These are phyloP conservation scores for Suillus subluteus DNA, from an alignment of 768 basidiomycete genomes.

Conservation along the genomic window DNA sequence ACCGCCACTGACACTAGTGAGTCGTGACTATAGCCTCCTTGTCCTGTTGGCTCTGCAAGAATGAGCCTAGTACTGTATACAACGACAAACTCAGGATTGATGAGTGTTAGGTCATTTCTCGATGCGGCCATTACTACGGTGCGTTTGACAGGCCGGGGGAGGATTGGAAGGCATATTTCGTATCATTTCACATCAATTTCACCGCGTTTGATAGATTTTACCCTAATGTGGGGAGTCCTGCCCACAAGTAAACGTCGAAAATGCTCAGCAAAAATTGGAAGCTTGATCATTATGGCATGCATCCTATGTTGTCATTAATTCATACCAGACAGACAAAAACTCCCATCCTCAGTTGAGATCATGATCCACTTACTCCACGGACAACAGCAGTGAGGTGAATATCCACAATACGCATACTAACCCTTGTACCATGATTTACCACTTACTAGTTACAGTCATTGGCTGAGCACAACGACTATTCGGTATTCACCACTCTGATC, in stretches of 20 bases:
- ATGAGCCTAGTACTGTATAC: background rate
- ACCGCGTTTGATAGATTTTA: background rate
- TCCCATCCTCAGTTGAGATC: background rate
- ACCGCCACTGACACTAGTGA: background rate
- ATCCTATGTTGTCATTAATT: background rate
- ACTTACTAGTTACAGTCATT: background rate
- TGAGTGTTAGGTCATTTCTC: background rate
- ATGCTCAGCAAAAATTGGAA: background rate
- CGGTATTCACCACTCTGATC: background rate
- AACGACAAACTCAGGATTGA: background rate
- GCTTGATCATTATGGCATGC: background rate
- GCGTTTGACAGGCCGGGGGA: background rate
- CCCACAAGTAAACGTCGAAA: background rate
- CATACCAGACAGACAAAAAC: background rate
- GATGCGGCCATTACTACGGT: background rate
- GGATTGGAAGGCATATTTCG: background rate
- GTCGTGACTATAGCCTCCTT: background rate
- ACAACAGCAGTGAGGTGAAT: background rate
- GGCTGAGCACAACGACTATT: background rate
- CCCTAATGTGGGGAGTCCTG: background rate
- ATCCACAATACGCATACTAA: background rate
- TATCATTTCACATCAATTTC: background rate
- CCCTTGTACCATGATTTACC: background rate
- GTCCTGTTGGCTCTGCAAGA: background rate
- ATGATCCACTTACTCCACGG: background rate